These are phyloP conservation scores for Trichoderma guizhouense DNA, from an alignment of 2,329 filamentous ascomycete genomes.

Conservation along the genomic window DNA sequence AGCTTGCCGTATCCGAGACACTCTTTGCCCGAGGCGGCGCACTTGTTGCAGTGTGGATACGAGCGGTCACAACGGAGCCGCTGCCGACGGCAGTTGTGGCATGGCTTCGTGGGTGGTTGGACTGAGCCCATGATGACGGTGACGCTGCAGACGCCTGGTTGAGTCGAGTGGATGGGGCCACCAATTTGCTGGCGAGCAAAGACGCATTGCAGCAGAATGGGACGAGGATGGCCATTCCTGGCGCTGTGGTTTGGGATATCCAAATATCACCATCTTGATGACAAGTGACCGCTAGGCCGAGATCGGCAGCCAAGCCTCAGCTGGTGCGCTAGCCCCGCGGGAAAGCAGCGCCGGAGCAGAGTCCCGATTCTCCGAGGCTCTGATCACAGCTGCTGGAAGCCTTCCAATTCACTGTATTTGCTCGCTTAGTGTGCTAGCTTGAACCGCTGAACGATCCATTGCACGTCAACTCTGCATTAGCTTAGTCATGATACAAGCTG, in stretches of 20 bases:
- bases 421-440: neutral
- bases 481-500: neutral
- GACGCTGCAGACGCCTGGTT: neutral
- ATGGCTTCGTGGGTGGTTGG: conserved; percentile 35
- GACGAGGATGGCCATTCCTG: neutral
- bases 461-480: neutral
- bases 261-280: neutral
- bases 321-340: conserved; percentile 13
- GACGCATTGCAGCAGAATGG: conserved; percentile 9
- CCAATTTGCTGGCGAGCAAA: neutral
- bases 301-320: conserved; percentile 33
- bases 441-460: neutral
- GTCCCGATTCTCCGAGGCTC: conserved; percentile 7
- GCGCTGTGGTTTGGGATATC: neutral
- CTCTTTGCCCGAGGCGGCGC: conserved; percentile 44
- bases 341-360: neutral
- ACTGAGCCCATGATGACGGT: conserved; percentile 26
- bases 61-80: conserved; percentile 53
- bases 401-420: neutral
- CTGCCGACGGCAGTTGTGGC: conserved; percentile 54
- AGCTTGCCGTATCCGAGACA: conserved; percentile 53
- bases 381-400: neutral
- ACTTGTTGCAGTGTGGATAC: conserved; percentile 51
- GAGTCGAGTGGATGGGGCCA: conserved; percentile 8
- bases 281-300: conserved; percentile 27